phyloP scores from a whole-genome alignment of 805 yeast species.

The Zygosaccharomyces kombuchaensis region DNA sequence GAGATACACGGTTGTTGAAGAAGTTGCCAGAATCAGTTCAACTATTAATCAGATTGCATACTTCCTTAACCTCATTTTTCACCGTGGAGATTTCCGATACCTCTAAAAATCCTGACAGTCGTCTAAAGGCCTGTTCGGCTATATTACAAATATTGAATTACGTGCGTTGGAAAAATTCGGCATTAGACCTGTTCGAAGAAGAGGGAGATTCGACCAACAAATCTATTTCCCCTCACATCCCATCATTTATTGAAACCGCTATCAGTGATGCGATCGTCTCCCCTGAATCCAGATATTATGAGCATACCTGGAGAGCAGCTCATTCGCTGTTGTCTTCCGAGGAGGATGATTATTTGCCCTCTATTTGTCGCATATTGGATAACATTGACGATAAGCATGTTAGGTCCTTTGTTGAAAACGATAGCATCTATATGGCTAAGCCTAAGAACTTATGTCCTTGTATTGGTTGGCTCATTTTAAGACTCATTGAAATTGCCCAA shows the following conservation, averaged over 20 bases:
- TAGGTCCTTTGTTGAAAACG: slow-evolving; percentile 33
- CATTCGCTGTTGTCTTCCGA: slow-evolving; percentile 30
- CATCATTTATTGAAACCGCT: slow-evolving; percentile 82
- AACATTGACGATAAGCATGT: slow-evolving; percentile 21
- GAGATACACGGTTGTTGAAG: slow-evolving; percentile 39
- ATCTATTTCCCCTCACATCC: slow-evolving; percentile 49
- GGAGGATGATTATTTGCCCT: slow-evolving; percentile 25
- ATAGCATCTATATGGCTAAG: slow-evolving; percentile 32
- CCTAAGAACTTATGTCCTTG: slow-evolving; percentile 64
- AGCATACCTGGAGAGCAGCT: slow-evolving; percentile 64
- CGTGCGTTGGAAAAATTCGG: slow-evolving; percentile 61
- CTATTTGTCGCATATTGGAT: slow-evolving; percentile 26
- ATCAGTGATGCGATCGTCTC: slow-evolving; percentile 67
- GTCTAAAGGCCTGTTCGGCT: slow-evolving; percentile 66
- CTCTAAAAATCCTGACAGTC: slow-evolving; percentile 49
- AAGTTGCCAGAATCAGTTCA: slow-evolving; percentile 67
- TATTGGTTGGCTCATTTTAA: slow-evolving; percentile 85
- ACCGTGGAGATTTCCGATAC: slow-evolving; percentile 61
- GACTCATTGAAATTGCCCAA: slow-evolving; percentile 69
- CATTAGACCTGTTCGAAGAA: slow-evolving; percentile 44
- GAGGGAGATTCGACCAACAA: slow-evolving; percentile 18
- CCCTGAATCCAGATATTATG: slow-evolving; percentile 73
- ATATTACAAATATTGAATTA: slow-evolving; percentile 62
- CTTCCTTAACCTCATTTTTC: slow-evolving; percentile 60
- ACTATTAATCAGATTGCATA: slow-evolving; percentile 61